Base-by-base conservation (phyloP, 495 filamentous ascomycete species). In the Aspergillus diversus region DNA sequence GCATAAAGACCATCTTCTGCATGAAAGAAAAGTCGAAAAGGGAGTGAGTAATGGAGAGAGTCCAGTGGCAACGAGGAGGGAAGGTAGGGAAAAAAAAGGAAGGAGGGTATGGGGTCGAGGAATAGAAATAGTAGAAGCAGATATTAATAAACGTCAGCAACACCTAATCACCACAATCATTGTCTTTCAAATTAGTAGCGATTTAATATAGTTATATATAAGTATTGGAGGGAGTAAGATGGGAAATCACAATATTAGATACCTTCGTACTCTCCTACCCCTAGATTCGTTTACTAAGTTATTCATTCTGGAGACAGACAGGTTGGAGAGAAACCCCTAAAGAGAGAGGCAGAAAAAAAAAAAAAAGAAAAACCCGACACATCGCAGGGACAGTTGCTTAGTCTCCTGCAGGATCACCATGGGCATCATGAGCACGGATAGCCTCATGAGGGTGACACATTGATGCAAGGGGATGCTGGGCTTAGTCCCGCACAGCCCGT, bases 401-500 rank as follows among this genome's bases (percentile, higher is more conserved):
- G 59, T 63, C 59, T 57, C 47, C 59, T 61, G 55, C 64, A 66
- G 59, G 64, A 56, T 63, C 59, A 50, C 59, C 59, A 55, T 61
- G 58, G 48, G 48, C 52, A 55, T 65, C 59, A 62, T 66, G 50
- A 42, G 55, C 64, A 50, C 47, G 50, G 60, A 67, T 63, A 67
- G 57, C 65, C 65, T 67, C 63, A 69, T 65, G 60, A 61, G 55
- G 49, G 63, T 63, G 57, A 65, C 66, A 65, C 66, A 54, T 17
- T 21, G 46, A 68, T 65, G 66, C 60, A 69, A 69, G 66, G 66
- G 66, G 65, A 61, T 42, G 17, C 33, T 42, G n/a, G 50, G 37
- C 47, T 42, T 47, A 57, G 55, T 17, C 47, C 47, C 5, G 16
- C 47, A 50, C 47, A 50, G 47, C 47, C 47, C 27, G 16, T 16